Percentiles rank a stretch among this genome's conserved stretches.
Evolutionary conservation across 441 rosid genomes (phyloP).

Genomic region (Syzygium malaccense): DNA sequence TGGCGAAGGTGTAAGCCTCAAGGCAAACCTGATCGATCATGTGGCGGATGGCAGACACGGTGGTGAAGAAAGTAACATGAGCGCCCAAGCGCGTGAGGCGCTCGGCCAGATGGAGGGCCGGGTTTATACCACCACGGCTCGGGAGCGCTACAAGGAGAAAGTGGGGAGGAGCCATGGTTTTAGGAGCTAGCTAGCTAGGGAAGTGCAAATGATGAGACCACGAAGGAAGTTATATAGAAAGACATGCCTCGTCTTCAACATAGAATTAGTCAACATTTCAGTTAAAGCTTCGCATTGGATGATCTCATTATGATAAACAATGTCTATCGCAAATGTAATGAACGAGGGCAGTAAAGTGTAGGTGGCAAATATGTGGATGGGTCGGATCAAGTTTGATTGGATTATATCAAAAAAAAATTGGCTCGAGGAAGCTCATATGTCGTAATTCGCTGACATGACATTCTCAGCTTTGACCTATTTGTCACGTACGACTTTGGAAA

Average conservation of each 20-base stretch:
- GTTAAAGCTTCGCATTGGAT: background rate
- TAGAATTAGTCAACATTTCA: background rate
- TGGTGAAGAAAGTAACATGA: background rate
- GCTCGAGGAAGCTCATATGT: no score
- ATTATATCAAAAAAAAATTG: no score
- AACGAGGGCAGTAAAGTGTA: no score
- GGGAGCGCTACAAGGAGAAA: background rate
- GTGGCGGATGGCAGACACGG: background rate
- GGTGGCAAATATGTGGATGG: no score
- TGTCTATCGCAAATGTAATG: no score
- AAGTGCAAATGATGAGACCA: background rate
- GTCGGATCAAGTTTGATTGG: no score
- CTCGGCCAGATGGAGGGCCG: background rate
- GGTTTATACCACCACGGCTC: background rate
- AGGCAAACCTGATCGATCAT: background rate
- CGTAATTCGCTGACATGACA: no score
- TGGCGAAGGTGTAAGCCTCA: conserved; percentile 4
- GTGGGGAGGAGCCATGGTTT: background rate
- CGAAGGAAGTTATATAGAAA: background rate
- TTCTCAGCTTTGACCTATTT: no score
- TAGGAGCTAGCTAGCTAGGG: background rate
- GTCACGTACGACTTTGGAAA: no score
- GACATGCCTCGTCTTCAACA: background rate
- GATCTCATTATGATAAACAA: no score
- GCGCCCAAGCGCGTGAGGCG: background rate